These are phyloP conservation scores for Saturnispora sanitii DNA, from an alignment of 805 yeast genomes.

Conservation along the genomic window DNA sequence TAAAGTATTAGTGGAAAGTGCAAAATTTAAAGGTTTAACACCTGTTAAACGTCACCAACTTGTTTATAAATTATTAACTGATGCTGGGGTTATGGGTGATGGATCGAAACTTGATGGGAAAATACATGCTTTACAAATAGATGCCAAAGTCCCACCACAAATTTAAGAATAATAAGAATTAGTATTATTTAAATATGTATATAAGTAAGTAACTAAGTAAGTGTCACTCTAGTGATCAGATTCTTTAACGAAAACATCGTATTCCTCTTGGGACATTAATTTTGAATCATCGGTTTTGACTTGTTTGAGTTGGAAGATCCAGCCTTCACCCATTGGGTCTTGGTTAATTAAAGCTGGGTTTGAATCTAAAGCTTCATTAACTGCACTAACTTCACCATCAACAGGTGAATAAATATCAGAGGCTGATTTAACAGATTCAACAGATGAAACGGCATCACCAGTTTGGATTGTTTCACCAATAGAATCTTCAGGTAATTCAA, in stretches of 20 bases:
- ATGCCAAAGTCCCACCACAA: slow-evolving; percentile 56
- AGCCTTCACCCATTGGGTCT: slow-evolving; percentile 91
- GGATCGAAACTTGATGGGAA: slow-evolving; percentile 37
- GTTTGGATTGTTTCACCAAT: slow-evolving; percentile 33
- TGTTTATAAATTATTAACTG: slow-evolving; percentile 50
- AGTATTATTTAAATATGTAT: too few relatives aligned
- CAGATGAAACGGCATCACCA: slow-evolving; percentile 85
- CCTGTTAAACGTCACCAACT: slow-evolving; percentile 67
- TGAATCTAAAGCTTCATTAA: slow-evolving; percentile 55
- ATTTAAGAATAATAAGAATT: too few relatives aligned
- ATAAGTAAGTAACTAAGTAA: background rate
- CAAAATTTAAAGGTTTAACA: slow-evolving; percentile 51
- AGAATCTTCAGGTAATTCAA: slow-evolving; percentile 62
- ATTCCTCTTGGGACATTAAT: slow-evolving; percentile 45
- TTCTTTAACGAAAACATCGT: slow-evolving; percentile 49
- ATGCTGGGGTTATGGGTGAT: slow-evolving; percentile 46
- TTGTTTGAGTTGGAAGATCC: slow-evolving; percentile 76
- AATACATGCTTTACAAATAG: slow-evolving; percentile 81
- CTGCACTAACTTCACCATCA: slow-evolving; percentile 62
- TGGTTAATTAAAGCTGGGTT: slow-evolving; percentile 71
- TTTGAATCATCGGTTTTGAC: slow-evolving; percentile 27
- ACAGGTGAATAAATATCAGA: slow-evolving; percentile 88
- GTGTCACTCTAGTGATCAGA: slow-evolving; percentile 28
- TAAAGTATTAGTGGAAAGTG: slow-evolving; percentile 61
- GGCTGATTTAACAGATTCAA: slow-evolving; percentile 91